Conservation (phyloP, 2,329 filamentous ascomycete genomes). For the Cercospora sojina region DNA sequence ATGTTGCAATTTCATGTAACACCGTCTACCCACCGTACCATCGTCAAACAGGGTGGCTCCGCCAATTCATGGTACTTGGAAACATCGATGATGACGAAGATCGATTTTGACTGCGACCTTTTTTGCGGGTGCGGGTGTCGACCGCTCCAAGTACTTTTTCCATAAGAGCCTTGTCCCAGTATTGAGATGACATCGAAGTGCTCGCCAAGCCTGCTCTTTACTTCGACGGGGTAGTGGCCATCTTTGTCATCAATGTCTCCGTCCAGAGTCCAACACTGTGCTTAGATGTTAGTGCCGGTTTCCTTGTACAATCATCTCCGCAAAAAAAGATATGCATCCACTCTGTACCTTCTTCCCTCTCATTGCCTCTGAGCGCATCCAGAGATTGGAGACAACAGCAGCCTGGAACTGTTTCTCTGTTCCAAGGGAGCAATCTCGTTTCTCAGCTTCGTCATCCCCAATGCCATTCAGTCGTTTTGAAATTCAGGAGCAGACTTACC, state of each 20-base stretch:
- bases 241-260: no score
- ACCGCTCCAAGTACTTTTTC: no score
- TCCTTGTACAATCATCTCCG: no score
- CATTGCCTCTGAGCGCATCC: not conserved
- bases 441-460: not conserved
- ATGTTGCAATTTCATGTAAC: not conserved
- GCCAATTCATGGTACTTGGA: not conserved
- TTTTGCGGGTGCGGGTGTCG: no score
- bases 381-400: not conserved
- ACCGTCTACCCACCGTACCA: not conserved
- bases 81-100: not conserved
- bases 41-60: not conserved
- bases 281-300: no score
- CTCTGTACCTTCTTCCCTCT: not conserved
- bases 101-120: no score
- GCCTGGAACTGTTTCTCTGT: not conserved
- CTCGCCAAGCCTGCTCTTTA: no score
- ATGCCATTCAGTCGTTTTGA: not conserved
- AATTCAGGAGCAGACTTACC: not conserved
- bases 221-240: no score
- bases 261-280: no score
- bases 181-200: no score
- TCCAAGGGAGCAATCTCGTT: not conserved
- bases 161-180: no score
- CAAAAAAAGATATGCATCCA: not conserved